Evolutionary conservation across 2,329 filamentous ascomycete species (phyloP).

Genomic region (Tympanopsis confertula): DNA sequence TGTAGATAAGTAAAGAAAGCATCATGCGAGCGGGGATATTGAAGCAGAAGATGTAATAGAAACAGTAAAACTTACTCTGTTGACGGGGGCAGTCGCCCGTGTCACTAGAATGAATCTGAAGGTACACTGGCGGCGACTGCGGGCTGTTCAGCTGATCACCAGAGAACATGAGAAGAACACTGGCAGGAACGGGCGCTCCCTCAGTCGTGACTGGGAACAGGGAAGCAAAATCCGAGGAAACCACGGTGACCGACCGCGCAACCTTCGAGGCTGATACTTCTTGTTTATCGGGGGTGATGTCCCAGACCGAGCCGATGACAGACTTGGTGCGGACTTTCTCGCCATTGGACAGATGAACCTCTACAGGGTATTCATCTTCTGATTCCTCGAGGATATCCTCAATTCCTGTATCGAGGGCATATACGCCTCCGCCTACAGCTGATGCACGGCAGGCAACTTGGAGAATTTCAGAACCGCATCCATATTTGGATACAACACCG

Average conservation of each 20-base stretch:
- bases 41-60: constrained; percentile 6
- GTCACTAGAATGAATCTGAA: constrained; percentile 71
- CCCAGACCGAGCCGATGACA: constrained; percentile 28
- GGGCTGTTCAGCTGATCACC: constrained; percentile 27
- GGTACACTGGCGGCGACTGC: constrained; percentile 34
- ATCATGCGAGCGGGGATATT: constrained; percentile 26
- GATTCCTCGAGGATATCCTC: constrained; percentile 16
- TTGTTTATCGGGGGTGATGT: constrained; percentile 9
- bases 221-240: constrained; percentile 50
- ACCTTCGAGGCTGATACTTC: constrained; percentile 34
- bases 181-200: constrained; percentile 64
- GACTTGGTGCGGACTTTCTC: constrained; percentile 41
- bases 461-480: constrained; percentile 74
- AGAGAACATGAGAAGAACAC: constrained; percentile 59
- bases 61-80: constrained; percentile 64
- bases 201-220: constrained; percentile 66
- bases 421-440: constrained; percentile 82
- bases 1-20: constrained; percentile 99
- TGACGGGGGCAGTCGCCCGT: constrained; percentile 80
- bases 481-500: constrained; percentile 85
- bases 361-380: constrained; percentile 16
- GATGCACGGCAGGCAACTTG: constrained; percentile 85
- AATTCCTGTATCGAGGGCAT: constrained; percentile 69
- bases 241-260: constrained; percentile 43
- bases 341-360: constrained; percentile 42